Percentiles rank a stretch among this genome's conserved stretches.
Conservation (phyloP, 495 filamentous ascomycete genomes). For the Xylona heveae region DNA sequence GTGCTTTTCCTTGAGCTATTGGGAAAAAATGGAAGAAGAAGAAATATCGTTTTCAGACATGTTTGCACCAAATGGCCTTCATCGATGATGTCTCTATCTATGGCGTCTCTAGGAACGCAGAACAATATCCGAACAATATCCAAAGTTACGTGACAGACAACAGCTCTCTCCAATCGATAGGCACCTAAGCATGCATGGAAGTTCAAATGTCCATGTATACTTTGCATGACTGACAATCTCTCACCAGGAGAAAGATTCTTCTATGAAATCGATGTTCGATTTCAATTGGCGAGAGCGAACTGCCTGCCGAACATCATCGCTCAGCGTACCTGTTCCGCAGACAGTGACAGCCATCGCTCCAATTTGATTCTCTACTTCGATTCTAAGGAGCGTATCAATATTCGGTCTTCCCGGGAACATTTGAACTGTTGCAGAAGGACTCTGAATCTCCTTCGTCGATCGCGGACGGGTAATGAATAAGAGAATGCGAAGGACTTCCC, state of each 20-base stretch:
- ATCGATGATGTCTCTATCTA: no score
- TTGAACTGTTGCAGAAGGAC: constrained; percentile 51
- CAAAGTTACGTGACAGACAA: no score
- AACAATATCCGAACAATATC: no score
- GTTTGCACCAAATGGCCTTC: no score
- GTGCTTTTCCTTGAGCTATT: no score
- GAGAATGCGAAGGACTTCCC: constrained; percentile 61
- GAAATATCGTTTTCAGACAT: no score
- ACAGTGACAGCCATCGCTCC: constrained; percentile 84
- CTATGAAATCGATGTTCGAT: constrained; percentile 56
- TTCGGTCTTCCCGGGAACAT: constrained; percentile 73
- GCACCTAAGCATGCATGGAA: no score
- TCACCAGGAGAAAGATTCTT: constrained; percentile 84
- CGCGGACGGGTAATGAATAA: constrained; percentile 75
- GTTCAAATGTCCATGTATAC: no score
- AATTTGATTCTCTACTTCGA: constrained; percentile 54
- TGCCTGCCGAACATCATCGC: constrained; percentile 63
- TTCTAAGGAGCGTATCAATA: constrained; percentile 48
- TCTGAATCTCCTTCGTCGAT: constrained; percentile 47
- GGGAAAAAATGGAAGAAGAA: no score
- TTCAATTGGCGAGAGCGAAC: constrained; percentile 41
- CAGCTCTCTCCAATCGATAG: no score
- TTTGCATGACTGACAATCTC: background rate
- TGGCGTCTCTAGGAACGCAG: no score
- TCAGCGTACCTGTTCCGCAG: constrained; percentile 66